Base-by-base conservation (phyloP, 2,329 filamentous ascomycete genomes). In the Venturia carpophila region DNA sequence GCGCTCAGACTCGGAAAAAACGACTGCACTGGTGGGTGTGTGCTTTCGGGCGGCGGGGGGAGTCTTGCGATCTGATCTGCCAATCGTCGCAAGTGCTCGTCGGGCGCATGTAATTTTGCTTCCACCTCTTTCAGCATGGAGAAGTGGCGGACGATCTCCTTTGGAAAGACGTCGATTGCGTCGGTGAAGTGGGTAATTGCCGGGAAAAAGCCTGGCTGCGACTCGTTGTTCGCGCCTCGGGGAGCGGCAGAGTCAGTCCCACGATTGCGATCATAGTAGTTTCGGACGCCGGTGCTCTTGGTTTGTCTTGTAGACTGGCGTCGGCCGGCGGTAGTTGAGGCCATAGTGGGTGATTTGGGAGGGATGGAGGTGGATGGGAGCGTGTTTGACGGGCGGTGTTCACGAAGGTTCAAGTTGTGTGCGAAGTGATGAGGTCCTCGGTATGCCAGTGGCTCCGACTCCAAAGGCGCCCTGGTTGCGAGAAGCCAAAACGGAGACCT, bases 101-200 rank as follows among this genome's bases (percentile, higher is more conserved):
- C 91, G 7, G 94, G 89, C 34, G 87, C 87, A 77, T 92, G 94
- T 69, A 96, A 90, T 79, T 99, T 99, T 68, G 93, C 93, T 79
- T 99, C 94, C 60, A 97, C 94, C 78, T 99, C 94, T 76, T 97
- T 97, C 70, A 99, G 82, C 65, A 97, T 84, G 42, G 93, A 97
- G 71, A 96, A 96, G 76, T 99, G 93, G 73, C 92, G 88, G 70
- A 96, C 91, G 62, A 97, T 90, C 78, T 99, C 94, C 75, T 92
- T 92, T 5, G 94, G 94, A 34, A 99, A 84, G 47, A 93, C 92
- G 63, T 91, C 88, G 73, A 97, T 91, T 68, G 92, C 88, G 76
- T 97, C 92, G 68, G 93, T 90, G 75, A 99, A 97, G 74, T 87
- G 86, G 49, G 84, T 84, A 68, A 89, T 82, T 30, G 84, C 86